These are phyloP conservation scores for Alternaria postmessia DNA, from an alignment of 2,329 filamentous ascomycete genomes.

Conservation along the genomic window DNA sequence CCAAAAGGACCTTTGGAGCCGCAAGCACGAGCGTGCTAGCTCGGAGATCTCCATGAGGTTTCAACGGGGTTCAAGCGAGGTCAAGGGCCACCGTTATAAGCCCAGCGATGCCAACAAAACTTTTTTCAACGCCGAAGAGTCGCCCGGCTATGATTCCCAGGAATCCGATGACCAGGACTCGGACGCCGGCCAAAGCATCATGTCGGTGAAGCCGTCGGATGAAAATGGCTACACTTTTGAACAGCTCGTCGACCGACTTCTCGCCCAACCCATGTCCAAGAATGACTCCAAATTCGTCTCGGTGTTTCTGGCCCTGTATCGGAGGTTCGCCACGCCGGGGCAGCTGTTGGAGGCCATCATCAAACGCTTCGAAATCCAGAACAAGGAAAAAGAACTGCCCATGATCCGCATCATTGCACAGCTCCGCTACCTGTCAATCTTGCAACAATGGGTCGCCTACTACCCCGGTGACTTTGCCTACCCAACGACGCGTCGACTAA, in stretches of 20 bases:
- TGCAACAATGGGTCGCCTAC: conserved; percentile 86
- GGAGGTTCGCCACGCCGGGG: conserved; percentile 86
- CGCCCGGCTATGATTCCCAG: conserved; percentile 70
- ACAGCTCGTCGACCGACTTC: conserved; percentile 78
- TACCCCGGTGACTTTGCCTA: conserved; percentile 95
- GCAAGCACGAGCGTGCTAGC: conserved; percentile 57
- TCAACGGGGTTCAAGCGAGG: conserved; percentile 38
- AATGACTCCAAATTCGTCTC: conserved; percentile 88
- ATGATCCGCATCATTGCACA: conserved; percentile 82
- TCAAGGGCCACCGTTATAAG: conserved; percentile 48
- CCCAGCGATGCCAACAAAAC: conserved; percentile 59
- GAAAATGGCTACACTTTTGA: conserved; percentile 66
- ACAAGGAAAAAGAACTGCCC: conserved; percentile 71
- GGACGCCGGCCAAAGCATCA: conserved; percentile 61
- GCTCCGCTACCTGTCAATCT: conserved; percentile 80
- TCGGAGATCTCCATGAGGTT: conserved; percentile 55
- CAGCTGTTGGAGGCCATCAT: conserved; percentile 81
- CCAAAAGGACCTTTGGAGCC: conserved; percentile 48
- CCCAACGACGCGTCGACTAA: conserved; percentile 72
- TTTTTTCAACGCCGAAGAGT: conserved; percentile 74
- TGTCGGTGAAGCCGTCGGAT: conserved; percentile 57
- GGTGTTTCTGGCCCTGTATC: conserved; percentile 90
- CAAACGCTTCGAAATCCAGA: conserved; percentile 74
- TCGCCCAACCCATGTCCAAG: conserved; percentile 82
- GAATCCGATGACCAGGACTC: conserved; percentile 73